phyloP scores from a whole-genome alignment of 768 basidiomycete species.

The Trametes gibbosa region DNA sequence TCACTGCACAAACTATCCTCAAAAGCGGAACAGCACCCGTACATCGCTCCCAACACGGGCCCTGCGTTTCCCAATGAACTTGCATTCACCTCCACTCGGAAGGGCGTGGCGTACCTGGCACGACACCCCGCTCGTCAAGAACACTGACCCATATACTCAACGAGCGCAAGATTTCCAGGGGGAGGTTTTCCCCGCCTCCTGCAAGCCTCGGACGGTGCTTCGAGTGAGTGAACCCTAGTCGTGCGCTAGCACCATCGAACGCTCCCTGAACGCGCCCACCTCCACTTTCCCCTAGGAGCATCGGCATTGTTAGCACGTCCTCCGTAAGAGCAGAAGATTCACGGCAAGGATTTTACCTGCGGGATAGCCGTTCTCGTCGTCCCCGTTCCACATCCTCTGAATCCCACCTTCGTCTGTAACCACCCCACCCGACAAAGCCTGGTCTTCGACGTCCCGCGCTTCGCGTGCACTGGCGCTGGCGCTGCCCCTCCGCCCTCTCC shows the following conservation, averaged over 20 bases:
- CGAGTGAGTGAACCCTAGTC: constrained; percentile 17
- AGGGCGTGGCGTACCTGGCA: constrained; percentile 42
- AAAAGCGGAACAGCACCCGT: constrained; percentile 46
- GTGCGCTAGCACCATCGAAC: not conserved
- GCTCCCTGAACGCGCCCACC: not conserved
- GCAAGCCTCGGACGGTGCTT: constrained; percentile 35
- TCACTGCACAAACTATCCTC: constrained; percentile 54
- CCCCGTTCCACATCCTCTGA: constrained; percentile 3
- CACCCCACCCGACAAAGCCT: not conserved
- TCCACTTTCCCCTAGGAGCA: not conserved
- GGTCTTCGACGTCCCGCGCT: not conserved
- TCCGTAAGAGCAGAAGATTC: not conserved
- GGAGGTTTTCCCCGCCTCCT: constrained; percentile 52
- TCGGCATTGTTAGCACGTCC: no score
- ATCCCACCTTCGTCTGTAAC: constrained; percentile 7
- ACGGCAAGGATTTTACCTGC: not conserved
- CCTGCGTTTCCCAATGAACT: constrained; percentile 29
- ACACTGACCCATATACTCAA: constrained; percentile 59
- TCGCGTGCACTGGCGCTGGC: not conserved
- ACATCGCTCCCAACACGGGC: constrained; percentile 49
- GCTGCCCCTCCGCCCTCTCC: not conserved
- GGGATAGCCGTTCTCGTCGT: not conserved
- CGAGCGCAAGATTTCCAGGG: constrained; percentile 52
- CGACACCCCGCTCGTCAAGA: constrained; percentile 55
- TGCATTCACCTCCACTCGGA: not conserved